A percentile compares a stretch with the other conserved stretches of the same genome.
phyloP scores from a whole-genome alignment of 2,329 filamentous ascomycete genomes.

The Pseudocercospora fuligena region DNA sequence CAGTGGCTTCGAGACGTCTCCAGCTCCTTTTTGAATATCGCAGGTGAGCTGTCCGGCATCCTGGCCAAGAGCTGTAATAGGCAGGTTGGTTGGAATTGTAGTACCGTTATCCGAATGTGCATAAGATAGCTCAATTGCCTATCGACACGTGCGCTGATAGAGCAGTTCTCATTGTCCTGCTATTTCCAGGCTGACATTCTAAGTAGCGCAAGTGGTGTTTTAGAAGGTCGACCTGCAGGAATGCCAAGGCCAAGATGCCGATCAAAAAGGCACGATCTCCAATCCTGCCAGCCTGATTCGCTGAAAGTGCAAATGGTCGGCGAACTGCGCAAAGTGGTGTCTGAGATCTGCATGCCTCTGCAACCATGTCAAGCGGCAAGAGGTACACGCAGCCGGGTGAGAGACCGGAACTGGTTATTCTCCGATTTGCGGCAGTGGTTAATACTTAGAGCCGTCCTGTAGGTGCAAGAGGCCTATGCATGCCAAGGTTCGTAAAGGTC shows the following conservation, averaged over 20 bases:
- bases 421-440: slow-evolving; percentile 10
- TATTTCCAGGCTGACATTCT: slow-evolving; percentile 15
- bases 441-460: neutral
- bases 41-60: neutral
- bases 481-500: neutral
- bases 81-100: slow-evolving; percentile 17
- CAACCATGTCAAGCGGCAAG: slow-evolving; percentile 20
- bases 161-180: slow-evolving; percentile 22
- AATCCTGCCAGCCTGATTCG: slow-evolving; percentile 21
- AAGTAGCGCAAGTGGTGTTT: slow-evolving; percentile 15
- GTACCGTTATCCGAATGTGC: slow-evolving; percentile 11
- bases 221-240: neutral
- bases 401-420: slow-evolving; percentile 21
- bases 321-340: slow-evolving; percentile 16
- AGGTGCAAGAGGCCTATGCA: neutral
- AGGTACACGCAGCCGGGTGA: slow-evolving; percentile 10
- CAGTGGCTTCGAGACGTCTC: neutral
- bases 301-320: slow-evolving; percentile 6
- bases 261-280: slow-evolving; percentile 22
- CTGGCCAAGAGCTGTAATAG: slow-evolving; percentile 19
- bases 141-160: slow-evolving; percentile 26
- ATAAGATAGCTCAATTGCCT: slow-evolving; percentile 4
- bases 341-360: slow-evolving; percentile 26
- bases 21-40: neutral
- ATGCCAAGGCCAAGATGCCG: slow-evolving; percentile 28